Evolutionary conservation across 1,284 basidiomycete species (phyloP).

Genomic region (Wallemia mellicola): DNA sequence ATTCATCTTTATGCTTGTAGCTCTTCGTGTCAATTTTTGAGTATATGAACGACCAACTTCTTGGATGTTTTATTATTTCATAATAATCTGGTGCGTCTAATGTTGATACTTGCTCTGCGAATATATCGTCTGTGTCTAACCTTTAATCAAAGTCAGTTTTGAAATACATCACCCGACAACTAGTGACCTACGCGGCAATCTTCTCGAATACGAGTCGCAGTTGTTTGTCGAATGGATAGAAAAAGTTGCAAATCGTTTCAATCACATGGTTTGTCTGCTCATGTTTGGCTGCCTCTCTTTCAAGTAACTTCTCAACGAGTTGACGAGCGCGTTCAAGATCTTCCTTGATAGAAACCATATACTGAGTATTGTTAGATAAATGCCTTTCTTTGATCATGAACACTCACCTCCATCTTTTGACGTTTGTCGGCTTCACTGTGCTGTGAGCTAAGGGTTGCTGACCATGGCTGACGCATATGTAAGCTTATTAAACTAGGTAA

Average conservation of each 20-base stretch:
- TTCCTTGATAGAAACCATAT: conserved; percentile 34
- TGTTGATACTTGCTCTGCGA: conserved; percentile 49
- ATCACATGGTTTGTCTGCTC: conserved; percentile 40
- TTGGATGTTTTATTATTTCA: conserved; percentile 54
- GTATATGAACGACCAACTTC: conserved; percentile 64
- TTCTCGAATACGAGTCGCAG: conserved; percentile 37
- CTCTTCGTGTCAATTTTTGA: conserved; percentile 40
- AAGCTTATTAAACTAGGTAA: not conserved
- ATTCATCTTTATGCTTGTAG: conserved; percentile 44
- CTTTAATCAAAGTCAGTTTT: conserved; percentile 18
- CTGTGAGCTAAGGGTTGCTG: conserved; percentile 30
- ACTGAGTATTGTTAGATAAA: no score
- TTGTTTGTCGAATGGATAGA: conserved; percentile 34
- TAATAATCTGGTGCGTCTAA: conserved; percentile 71
- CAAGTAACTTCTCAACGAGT: conserved; percentile 39
- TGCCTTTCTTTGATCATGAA: conserved; percentile 6
- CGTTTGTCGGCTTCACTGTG: conserved; percentile 56
- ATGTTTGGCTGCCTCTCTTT: conserved; percentile 59
- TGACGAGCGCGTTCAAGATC: conserved; percentile 48
- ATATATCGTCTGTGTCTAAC: conserved; percentile 39
- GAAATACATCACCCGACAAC: conserved; percentile 2
- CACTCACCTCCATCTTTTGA: conserved; percentile 44
- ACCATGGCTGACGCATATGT: conserved; percentile 49
- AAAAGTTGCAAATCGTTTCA: conserved; percentile 27
- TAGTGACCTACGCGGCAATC: conserved; percentile 30